Percentiles rank a stretch among this genome's conserved stretches.
phyloP scores from a whole-genome alignment of 371 early-diverging fungal genomes.

The Actinomortierella wolfii region DNA sequence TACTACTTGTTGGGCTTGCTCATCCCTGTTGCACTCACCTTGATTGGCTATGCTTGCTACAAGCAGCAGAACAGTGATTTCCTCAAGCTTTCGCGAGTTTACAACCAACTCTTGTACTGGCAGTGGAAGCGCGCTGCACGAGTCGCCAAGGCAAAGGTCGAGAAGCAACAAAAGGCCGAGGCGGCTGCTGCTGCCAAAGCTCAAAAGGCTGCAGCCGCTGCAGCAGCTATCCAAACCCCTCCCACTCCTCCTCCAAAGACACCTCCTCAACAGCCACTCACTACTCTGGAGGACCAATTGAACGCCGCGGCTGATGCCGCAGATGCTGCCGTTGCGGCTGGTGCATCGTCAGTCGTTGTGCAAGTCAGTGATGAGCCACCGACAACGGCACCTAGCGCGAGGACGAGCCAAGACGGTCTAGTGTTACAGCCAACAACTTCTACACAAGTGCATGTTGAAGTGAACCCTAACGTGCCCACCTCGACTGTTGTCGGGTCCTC shows the following conservation, averaged over 20 bases:
- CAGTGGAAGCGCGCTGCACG: slow-evolving; percentile 12
- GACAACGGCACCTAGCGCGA: too few relatives aligned
- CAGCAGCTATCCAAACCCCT: not conserved
- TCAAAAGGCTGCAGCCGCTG: slow-evolving; percentile 5
- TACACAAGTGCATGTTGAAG: too few relatives aligned
- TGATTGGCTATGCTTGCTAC: slow-evolving; percentile 41
- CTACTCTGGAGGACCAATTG: not conserved
- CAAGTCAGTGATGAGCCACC: too few relatives aligned
- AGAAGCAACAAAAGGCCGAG: slow-evolving; percentile 16
- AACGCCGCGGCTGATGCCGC: slow-evolving; percentile 3
- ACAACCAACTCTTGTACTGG: slow-evolving; percentile 21
- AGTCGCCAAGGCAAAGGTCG: slow-evolving; percentile 5
- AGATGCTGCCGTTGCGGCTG: slow-evolving; percentile 1
- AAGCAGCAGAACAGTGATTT: slow-evolving; percentile 49
- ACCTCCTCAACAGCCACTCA: not conserved
- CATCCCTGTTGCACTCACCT: slow-evolving; percentile 57
- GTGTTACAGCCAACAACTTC: too few relatives aligned
- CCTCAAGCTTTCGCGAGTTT: slow-evolving; percentile 34
- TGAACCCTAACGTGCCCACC: too few relatives aligned
- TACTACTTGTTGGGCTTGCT: slow-evolving; percentile 63
- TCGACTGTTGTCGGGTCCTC: too few relatives aligned
- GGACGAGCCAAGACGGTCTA: too few relatives aligned
- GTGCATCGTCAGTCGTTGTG: not conserved
- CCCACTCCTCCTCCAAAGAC: not conserved
- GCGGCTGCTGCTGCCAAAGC: not conserved